Conservation (phyloP, 2,329 filamentous ascomycete genomes). For the Aspergillus calidoustus region DNA sequence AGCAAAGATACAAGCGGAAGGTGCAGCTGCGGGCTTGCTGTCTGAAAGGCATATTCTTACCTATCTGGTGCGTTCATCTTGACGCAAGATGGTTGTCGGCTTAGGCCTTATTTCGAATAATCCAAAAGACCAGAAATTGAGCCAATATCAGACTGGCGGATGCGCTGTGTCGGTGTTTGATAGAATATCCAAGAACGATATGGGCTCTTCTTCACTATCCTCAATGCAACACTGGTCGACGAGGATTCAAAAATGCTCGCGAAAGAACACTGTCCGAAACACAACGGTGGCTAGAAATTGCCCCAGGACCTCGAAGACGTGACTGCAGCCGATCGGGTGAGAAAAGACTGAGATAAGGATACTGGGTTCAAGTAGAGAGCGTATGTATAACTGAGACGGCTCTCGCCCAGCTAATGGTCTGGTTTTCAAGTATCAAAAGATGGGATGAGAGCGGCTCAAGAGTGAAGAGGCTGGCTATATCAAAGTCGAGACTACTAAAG, state of each 20-base stretch:
- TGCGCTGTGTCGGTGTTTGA: not conserved
- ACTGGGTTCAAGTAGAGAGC: not conserved
- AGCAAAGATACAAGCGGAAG: not conserved
- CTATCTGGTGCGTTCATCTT: slow-evolving; percentile 55
- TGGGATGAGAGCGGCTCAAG: not conserved
- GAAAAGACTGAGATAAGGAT: not conserved
- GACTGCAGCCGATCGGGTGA: too few relatives aligned
- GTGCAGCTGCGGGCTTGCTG: not conserved
- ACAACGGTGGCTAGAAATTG: not conserved
- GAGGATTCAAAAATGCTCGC: not conserved
- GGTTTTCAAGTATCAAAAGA: not conserved
- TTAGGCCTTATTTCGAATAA: not conserved
- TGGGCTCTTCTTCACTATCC: not conserved
- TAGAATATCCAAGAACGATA: not conserved
- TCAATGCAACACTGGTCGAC: not conserved
- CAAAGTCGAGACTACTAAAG: not conserved
- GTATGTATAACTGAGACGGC: not conserved
- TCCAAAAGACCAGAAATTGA: slow-evolving; percentile 8
- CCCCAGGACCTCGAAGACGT: not conserved
- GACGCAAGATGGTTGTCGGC: slow-evolving; percentile 2
- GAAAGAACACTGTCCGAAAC: not conserved
- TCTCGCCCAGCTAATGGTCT: not conserved
- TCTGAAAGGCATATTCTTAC: slow-evolving; percentile 39
- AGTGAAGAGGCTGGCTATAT: not conserved
- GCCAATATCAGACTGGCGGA: not conserved